These are phyloP conservation scores for Xylaria sp. DNA, from an alignment of 2,329 filamentous ascomycete species.

Conservation along the genomic window DNA sequence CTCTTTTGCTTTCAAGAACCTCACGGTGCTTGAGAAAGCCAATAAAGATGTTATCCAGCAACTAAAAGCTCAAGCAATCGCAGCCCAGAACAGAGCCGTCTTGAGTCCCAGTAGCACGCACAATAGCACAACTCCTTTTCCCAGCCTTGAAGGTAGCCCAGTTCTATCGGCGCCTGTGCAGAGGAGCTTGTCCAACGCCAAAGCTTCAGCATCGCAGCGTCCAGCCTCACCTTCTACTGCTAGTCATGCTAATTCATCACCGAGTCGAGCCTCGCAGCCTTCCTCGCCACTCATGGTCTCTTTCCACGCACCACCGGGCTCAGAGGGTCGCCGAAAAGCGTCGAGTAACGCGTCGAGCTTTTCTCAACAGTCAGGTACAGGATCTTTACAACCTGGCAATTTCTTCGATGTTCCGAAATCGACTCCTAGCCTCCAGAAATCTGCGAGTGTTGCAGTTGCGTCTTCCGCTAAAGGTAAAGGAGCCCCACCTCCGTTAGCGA, in stretches of 20 bases:
- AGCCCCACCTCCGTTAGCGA: conserved; percentile 59
- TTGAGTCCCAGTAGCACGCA: conserved; percentile 57
- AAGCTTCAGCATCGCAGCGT: conserved; percentile 70
- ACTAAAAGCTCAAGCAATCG: conserved; percentile 88
- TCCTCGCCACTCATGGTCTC: conserved; percentile 95
- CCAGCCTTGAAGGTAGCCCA: conserved; percentile 85
- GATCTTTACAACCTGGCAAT: conserved; percentile 74
- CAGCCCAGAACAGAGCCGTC: conserved; percentile 65
- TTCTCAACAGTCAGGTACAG: conserved; percentile 76
- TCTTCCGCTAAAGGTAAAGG: conserved; percentile 68
- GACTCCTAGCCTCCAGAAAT: conserved; percentile 68
- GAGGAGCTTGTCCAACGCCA: conserved; percentile 83
- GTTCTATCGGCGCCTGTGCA: conserved; percentile 82
- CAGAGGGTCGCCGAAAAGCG: conserved; percentile 84
- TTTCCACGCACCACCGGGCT: conserved; percentile 85
- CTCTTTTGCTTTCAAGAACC: conserved; percentile 95
- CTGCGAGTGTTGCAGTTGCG: conserved; percentile 63
- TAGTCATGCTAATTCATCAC: conserved; percentile 84
- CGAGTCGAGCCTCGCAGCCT: conserved; percentile 80
- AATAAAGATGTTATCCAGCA: conserved; percentile 99
- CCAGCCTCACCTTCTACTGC: conserved; percentile 87
- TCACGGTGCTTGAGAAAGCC: conserved; percentile 94
- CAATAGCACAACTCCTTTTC: conserved; percentile 67
- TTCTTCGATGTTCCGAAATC: conserved; percentile 77
- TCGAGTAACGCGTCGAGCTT: conserved; percentile 88